Evolutionary conservation across 345 rosid genomes (phyloP).

Genomic region (Arabidopsis thaliana): DNA sequence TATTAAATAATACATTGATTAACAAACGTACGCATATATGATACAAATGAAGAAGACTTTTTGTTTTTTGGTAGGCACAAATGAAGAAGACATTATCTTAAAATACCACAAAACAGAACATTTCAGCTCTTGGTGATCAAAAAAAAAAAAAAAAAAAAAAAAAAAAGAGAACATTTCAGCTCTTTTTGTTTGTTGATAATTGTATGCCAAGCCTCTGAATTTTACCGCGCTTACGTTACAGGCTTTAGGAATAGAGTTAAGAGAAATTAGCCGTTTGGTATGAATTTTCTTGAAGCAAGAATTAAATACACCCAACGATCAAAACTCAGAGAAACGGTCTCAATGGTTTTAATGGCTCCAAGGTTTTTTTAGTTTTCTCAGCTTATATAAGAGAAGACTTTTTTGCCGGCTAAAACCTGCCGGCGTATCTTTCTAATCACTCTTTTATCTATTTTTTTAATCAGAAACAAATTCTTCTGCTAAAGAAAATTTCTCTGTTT

Average conservation of each 20-base stretch:
- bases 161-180: too few species aligned
- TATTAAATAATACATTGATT: too few species aligned
- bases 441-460: not conserved
- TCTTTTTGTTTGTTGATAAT: too few species aligned
- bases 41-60: too few species aligned
- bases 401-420: conserved; percentile 42
- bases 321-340: conserved; percentile 36
- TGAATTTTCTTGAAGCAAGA: not conserved
- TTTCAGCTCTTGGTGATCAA: too few species aligned
- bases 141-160: too few species aligned
- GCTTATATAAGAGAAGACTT: conserved; percentile 21
- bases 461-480: conserved; percentile 3
- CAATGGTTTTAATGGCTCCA: conserved; percentile 22
- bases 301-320: conserved; percentile 1
- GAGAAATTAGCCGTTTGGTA: conserved; percentile 38
- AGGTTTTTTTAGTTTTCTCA: not conserved
- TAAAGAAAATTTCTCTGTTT: conserved; percentile 19
- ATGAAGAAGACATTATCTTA: too few species aligned
- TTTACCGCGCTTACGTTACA: conserved; percentile 37
- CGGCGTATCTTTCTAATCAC: conserved; percentile 21
- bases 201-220: conserved; percentile 5
- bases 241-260: not conserved
- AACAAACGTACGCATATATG: too few species aligned
- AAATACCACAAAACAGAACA: too few species aligned
- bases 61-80: too few species aligned